phyloP scores from a whole-genome alignment of 2,329 filamentous ascomycete species.

The Aspergillus caelatus region DNA sequence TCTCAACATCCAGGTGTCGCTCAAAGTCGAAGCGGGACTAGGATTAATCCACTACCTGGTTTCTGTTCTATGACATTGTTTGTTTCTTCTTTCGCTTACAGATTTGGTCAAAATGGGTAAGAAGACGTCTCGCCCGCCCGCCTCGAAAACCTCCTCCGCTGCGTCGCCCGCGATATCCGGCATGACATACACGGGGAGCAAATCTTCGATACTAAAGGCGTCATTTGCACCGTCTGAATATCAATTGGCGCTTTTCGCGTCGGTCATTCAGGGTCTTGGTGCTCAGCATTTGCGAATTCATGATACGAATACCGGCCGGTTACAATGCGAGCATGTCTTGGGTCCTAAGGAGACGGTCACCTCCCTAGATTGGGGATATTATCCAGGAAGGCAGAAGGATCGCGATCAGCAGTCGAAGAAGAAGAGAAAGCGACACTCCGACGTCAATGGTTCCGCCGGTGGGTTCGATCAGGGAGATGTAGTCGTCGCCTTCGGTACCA shows the following conservation, averaged over 20 bases:
- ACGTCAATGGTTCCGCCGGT: constrained; percentile 41
- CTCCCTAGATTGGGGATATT: constrained; percentile 56
- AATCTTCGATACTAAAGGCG: constrained; percentile 52
- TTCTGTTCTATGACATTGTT: constrained; percentile 8
- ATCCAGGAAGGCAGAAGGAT: constrained; percentile 37
- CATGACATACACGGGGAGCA: constrained; percentile 41
- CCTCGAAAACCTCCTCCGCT: constrained; percentile 49
- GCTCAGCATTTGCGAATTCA: constrained; percentile 56
- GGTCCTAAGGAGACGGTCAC: constrained; percentile 51
- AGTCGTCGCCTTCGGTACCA: constrained; percentile 55
- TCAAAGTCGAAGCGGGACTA: constrained; percentile 18
- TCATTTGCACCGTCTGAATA: constrained; percentile 55
- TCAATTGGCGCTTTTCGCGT: constrained; percentile 56
- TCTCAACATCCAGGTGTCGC: constrained; percentile 22
- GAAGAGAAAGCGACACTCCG: constrained; percentile 53
- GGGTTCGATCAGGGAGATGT: constrained; percentile 43
- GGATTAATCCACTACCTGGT: constrained; percentile 10
- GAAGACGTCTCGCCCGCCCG: constrained; percentile 46
- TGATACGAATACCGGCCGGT: constrained; percentile 52
- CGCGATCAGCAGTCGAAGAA: constrained; percentile 48
- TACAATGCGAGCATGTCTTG: constrained; percentile 55
- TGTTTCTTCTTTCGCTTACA: constrained; percentile 7
- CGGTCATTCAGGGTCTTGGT: constrained; percentile 56
- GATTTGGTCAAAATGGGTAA: constrained; percentile 45
- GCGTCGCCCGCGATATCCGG: constrained; percentile 41